Conservation (phyloP, 345 rosid species). For the Rubroshorea leprosula region DNA sequence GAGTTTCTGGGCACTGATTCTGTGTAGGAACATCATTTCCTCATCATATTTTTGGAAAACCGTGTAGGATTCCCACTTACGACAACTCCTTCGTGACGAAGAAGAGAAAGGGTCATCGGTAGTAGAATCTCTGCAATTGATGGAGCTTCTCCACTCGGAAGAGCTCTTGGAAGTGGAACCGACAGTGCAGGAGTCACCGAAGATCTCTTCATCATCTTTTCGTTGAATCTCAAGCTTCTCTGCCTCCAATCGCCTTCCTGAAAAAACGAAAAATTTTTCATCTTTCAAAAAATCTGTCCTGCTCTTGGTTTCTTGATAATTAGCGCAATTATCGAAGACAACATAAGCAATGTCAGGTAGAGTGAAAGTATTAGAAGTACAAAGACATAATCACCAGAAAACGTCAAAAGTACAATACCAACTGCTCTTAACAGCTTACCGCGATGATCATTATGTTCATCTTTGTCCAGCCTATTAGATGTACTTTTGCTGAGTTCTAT, state of each 20-base stretch:
- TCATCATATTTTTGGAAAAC: slow-evolving; percentile 95
- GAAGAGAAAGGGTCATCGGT: slow-evolving; percentile 93
- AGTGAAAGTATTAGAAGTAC: slow-evolving; percentile 5
- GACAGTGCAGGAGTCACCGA: slow-evolving; percentile 72
- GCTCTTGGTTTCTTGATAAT: slow-evolving; percentile 13
- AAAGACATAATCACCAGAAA: slow-evolving; percentile 4
- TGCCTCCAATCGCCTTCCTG: slow-evolving; percentile 28
- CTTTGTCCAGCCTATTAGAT: slow-evolving; percentile 28
- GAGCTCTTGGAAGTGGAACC: slow-evolving; percentile 99
- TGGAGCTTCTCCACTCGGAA: slow-evolving; percentile 96
- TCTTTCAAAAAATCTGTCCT: slow-evolving; percentile 16
- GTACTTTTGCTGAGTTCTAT: slow-evolving; percentile 23
- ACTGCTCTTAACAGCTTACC: slow-evolving; percentile 21
- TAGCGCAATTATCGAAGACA: slow-evolving; percentile 5
- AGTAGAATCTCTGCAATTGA: slow-evolving; percentile 53
- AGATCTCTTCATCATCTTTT: slow-evolving; percentile 48
- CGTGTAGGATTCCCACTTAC: slow-evolving; percentile 96
- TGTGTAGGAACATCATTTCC: slow-evolving; percentile 84
- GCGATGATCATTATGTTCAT: slow-evolving; percentile 10
- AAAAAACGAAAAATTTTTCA: slow-evolving; percentile 25
- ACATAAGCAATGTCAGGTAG: slow-evolving; percentile 11
- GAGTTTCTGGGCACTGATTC: slow-evolving; percentile 83
- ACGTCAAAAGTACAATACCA: not conserved
- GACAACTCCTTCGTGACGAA: slow-evolving; percentile 89
- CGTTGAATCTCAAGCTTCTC: slow-evolving; percentile 30